A percentile compares a stretch with the other conserved stretches of the same genome.
Conservation (phyloP, 192 early-diverging fungal genomes). For the Podila epigama region DNA sequence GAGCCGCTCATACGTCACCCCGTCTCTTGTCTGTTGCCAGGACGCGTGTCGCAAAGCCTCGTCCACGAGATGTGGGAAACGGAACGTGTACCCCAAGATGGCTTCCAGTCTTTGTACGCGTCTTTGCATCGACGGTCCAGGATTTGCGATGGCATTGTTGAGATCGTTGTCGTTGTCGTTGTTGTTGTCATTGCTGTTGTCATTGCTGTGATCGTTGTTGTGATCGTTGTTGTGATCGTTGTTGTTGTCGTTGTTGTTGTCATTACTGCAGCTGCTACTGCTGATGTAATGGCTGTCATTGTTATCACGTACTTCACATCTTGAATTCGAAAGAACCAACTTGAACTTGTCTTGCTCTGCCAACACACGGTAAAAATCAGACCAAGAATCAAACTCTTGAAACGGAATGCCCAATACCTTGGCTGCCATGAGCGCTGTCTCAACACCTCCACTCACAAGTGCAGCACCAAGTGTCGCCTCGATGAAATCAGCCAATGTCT, state of each 20-base stretch:
- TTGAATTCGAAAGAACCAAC: no score
- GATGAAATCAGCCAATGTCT: constrained; percentile 83
- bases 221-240: background rate
- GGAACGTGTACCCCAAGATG: constrained; percentile 69
- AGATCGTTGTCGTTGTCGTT: background rate
- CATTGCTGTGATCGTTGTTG: no score
- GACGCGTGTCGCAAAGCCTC: constrained; percentile 92
- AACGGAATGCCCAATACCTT: constrained; percentile 62
- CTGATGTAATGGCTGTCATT: no score
- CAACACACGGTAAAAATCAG: constrained; percentile 43
- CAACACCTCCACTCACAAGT: constrained; percentile 62
- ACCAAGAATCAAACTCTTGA: constrained; percentile 56
- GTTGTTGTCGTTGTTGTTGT: background rate
- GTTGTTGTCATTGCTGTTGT: no score
- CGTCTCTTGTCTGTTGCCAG: background rate
- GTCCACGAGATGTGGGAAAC: constrained; percentile 62
- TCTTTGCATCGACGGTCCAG: background rate
- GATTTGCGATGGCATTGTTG: background rate
- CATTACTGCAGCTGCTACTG: no score
- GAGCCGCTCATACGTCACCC: constrained; percentile 79
- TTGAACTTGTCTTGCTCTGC: background rate
- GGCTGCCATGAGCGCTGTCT: constrained; percentile 59
- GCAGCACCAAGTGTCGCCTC: constrained; percentile 85
- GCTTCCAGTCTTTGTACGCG: constrained; percentile 25
- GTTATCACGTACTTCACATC: no score